Base-by-base conservation (phyloP, 345 rosid genomes). In the Ceriops decandra region DNA sequence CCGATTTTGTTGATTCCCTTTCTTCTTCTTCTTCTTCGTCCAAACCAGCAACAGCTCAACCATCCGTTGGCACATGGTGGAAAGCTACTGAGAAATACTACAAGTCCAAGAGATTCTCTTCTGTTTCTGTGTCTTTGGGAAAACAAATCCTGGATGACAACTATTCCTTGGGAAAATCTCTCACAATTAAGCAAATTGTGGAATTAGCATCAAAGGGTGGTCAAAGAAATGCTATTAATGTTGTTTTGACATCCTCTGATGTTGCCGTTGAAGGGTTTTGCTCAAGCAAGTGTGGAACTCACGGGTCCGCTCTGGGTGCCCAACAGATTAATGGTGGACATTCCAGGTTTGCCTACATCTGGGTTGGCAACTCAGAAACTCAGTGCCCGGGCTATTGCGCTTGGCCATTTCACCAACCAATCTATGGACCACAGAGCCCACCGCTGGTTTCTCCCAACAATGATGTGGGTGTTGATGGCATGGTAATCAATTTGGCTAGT, bases 371-470 rank as follows among this genome's bases (percentile, higher is more conserved):
- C 58, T 76, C 80, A 2, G 80, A 67, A 64, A 67, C 47, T 3
- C 80, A 76, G 24, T 76, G 80, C 35, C 80, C 76, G 1, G 80
- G 80, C 5, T 66, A 67, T 10, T 76, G 80, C 30, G 75, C 80
- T 16, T 75, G 79, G 79, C 79, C 79, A 21, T 69, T 75, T 57
- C 79, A 75, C 56, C 74, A 70, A 47, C 75, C 79, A 15, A 66
- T 76, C 36, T 76, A 76, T 13, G 79, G 79, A 16, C 79, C 79
- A 10, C 79, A 76, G 36, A 56, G 3, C 75, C 53, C 68, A 20
- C 64, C 75, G 0, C 6, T 76, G 49, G 60, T 66, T 24, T 56
- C 79, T 17, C 79, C 79, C 42, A 76, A 76, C 60, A 70, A 66
- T 30, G 79, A 76, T 49, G 79, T 71, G 30, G 79, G 79, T 20